Base-by-base conservation (phyloP, 2,329 filamentous ascomycete genomes). In the Cercospora berteroae region DNA sequence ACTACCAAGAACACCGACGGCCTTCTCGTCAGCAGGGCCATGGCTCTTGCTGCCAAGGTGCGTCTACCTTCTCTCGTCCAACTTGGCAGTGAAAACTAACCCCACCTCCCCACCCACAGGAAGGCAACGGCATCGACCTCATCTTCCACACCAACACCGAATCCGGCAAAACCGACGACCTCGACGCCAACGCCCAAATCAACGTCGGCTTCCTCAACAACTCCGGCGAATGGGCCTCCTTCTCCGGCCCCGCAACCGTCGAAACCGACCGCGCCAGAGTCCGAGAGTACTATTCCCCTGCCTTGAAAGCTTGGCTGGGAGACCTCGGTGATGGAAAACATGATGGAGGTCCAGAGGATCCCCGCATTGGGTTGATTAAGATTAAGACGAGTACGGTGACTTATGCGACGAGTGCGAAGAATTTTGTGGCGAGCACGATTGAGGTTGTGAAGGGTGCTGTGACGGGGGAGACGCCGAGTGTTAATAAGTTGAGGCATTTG, bases 101-200 rank as follows among this genome's bases (percentile, higher is more conserved):
- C n/a, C n/a, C n/a, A n/a, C n/a, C n/a, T n/a, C n/a, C n/a, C n/a
- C n/a, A n/a, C n/a, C n/a, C n/a, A 20, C 69, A 94, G 91, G 92
- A 96, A 80, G 84, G 85, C 69, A 89, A 89, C 71, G 90, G 91
- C 75, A 85, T 93, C 66, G 93, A 96, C 78, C 86, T 95, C 65
- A 86, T 96, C 79, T 96, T 96, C 86, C 90, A 95, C 83, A 93
- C 93, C 76, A 96, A 96, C 83, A 93, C 92, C 70, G 91, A 94
- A 78, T 93, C 91, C 9, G 88, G 92, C 81, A 96, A 97, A 85
- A 93, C 92, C 5, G 86, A 92, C 79, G 93, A 96, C 76, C 85
- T 96, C 50, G 83, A 87, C 65, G 83, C 83, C 65, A 89, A 96
- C 79, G 83, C 89, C 0, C 86, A 91, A 73, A 86, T 93, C 82